Evolutionary conservation across 352 stramenopile genomes (phyloP).

Genomic region (Phytophthora gonapodyides): DNA sequence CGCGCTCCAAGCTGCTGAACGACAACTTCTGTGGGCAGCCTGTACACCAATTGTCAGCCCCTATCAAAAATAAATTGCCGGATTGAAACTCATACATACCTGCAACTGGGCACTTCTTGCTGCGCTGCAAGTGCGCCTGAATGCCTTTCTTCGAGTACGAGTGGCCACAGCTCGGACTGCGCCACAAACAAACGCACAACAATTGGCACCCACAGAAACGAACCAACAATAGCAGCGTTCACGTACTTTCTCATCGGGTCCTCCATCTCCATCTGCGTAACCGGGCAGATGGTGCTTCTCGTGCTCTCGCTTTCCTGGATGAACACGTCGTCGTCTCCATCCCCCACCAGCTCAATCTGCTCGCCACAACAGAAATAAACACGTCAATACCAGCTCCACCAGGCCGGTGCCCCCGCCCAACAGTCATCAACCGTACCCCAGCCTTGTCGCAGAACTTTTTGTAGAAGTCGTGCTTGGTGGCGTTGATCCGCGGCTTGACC

Average conservation of each 20-base stretch:
- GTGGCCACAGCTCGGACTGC: slow-evolving; percentile 72
- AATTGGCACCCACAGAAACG: neutral
- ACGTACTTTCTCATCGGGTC: slow-evolving; percentile 76
- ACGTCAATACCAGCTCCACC: neutral
- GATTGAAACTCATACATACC: slow-evolving; percentile 32
- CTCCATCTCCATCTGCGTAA: slow-evolving; percentile 83
- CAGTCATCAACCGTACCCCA: slow-evolving; percentile 43
- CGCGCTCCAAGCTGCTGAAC: slow-evolving; percentile 68
- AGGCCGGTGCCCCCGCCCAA: neutral
- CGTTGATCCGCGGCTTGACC: slow-evolving; percentile 60
- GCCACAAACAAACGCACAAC: slow-evolving; percentile 14
- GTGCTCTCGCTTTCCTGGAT: slow-evolving; percentile 83
- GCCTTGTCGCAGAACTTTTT: slow-evolving; percentile 80
- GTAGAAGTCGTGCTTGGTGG: slow-evolving; percentile 71
- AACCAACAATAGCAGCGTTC: neutral
- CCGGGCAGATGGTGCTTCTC: slow-evolving; percentile 74
- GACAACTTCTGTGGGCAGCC: slow-evolving; percentile 71
- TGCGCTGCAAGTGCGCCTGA: slow-evolving; percentile 67
- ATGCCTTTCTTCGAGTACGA: slow-evolving; percentile 86
- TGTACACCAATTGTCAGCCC: slow-evolving; percentile 24
- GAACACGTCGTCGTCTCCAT: slow-evolving; percentile 77
- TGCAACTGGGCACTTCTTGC: slow-evolving; percentile 77
- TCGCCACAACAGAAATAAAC: neutral
- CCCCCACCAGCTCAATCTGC: slow-evolving; percentile 74
- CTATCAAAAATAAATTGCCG: neutral